Conservation (phyloP, 2,329 filamentous ascomycete species). For the Cercospora nicotianae region DNA sequence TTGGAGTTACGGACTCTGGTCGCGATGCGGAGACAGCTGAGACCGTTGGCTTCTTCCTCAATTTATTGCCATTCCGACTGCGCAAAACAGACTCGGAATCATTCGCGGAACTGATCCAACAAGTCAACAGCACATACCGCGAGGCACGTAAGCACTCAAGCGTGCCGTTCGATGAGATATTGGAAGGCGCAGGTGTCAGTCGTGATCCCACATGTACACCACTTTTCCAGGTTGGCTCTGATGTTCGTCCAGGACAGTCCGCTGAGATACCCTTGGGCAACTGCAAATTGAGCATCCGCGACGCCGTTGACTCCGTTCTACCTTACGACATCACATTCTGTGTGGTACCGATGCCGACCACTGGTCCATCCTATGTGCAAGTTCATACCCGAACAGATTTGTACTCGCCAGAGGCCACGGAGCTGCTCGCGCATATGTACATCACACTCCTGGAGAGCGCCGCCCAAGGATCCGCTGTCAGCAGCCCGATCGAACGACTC, state of each 20-base stretch:
- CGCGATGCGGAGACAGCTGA: conserved; percentile 34
- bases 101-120: conserved; percentile 16
- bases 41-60: conserved; percentile 44
- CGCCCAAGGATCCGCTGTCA: conserved; percentile 3
- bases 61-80: conserved; percentile 43
- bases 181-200: conserved; percentile 33
- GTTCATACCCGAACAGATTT: conserved; percentile 18
- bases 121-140: conserved; percentile 16
- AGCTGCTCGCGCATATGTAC: conserved; percentile 21
- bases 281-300: conserved; percentile 12
- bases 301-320: conserved; percentile 13
- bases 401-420: conserved; percentile 23
- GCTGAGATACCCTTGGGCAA: conserved; percentile 20
- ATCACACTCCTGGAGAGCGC: conserved; percentile 17
- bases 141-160: conserved; percentile 33
- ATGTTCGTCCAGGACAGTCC: conserved; percentile 29
- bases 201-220: conserved; percentile 35
- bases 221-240: conserved; percentile 41
- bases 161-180: conserved; percentile 40
- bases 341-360: conserved; percentile 18
- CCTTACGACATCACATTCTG: conserved; percentile 24
- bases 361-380: conserved; percentile 22
- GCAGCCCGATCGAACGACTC: conserved; percentile 5
- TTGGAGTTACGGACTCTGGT: conserved; percentile 46
- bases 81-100: not conserved